phyloP scores from a whole-genome alignment of 108 stramenopile species.

The Nannochloropsis gaditana region DNA sequence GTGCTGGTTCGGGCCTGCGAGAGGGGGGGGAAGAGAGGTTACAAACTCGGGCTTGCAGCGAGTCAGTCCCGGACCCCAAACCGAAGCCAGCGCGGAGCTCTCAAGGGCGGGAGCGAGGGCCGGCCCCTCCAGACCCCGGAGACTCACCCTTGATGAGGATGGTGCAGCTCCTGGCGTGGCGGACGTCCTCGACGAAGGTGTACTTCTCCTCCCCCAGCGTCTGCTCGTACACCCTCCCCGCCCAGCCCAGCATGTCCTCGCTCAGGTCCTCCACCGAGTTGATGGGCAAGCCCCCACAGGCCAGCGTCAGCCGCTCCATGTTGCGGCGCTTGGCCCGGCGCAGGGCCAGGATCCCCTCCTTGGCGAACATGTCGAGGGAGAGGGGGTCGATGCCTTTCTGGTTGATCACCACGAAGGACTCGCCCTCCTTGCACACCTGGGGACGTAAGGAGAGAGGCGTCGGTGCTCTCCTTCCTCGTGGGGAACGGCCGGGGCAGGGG shows the following conservation, averaged over 20 bases:
- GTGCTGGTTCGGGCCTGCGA: slow-evolving; percentile 78
- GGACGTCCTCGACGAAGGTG: slow-evolving; percentile 96
- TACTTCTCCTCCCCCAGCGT: slow-evolving; percentile 96
- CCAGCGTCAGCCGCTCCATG: slow-evolving; percentile 97
- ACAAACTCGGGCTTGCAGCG: no score
- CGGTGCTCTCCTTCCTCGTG: neutral
- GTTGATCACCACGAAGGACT: slow-evolving; percentile 92
- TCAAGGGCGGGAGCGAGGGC: no score
- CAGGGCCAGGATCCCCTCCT: slow-evolving; percentile 95
- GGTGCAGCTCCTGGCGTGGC: slow-evolving; percentile 81
- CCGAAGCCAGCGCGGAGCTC: no score
- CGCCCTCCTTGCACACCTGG: slow-evolving; percentile 51
- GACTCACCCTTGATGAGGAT: slow-evolving; percentile 72
- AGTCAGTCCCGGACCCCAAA: no score
- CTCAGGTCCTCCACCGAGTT: slow-evolving; percentile 89
- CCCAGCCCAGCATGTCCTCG: slow-evolving; percentile 76
- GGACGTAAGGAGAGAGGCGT: neutral
- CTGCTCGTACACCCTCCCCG: slow-evolving; percentile 87
- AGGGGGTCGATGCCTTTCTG: slow-evolving; percentile 99
- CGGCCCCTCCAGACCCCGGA: neutral
- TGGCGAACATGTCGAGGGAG: slow-evolving; percentile 95
- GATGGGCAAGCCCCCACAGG: slow-evolving; percentile 91
- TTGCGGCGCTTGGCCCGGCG: slow-evolving; percentile 96
- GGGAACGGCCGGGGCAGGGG: neutral
- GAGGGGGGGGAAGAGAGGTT: neutral